phyloP scores from a whole-genome alignment of 768 basidiomycete genomes.

The Leccinum imitatum region DNA sequence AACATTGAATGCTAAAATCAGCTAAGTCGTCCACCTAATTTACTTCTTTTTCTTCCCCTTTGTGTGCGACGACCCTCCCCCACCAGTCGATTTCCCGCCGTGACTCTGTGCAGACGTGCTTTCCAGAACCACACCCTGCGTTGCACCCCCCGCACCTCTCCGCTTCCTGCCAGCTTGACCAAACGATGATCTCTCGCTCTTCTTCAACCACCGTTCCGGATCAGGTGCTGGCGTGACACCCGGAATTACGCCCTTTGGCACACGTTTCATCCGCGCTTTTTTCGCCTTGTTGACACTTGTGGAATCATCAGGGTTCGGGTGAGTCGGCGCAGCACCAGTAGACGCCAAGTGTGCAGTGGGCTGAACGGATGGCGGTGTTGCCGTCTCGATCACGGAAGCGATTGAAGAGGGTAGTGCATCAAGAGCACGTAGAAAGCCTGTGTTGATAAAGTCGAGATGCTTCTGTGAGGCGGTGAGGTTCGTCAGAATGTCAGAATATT shows the following conservation, averaged over 20 bases:
- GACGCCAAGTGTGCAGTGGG: constrained; percentile 27
- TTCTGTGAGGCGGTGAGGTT: constrained; percentile 81
- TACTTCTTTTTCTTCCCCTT: constrained; percentile 75
- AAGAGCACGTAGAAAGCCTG: constrained; percentile 64
- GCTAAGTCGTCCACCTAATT: constrained; percentile 27
- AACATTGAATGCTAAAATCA: constrained; percentile 16
- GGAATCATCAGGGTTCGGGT: constrained; percentile 35
- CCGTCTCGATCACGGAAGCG: constrained; percentile 55
- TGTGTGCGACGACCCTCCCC: constrained; percentile 36
- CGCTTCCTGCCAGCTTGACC: constrained; percentile 50
- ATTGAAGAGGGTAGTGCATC: constrained; percentile 55
- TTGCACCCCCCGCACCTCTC: constrained; percentile 60
- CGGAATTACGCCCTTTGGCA: constrained; percentile 73
- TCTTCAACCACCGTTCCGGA: constrained; percentile 88
- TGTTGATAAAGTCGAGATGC: constrained; percentile 82
- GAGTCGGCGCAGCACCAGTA: constrained; percentile 25
- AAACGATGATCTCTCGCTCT: constrained; percentile 70
- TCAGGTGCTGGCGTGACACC: constrained; percentile 83
- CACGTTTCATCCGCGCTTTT: constrained; percentile 61
- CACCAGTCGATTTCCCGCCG: constrained; percentile 36
- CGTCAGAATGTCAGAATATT: constrained; percentile 82
- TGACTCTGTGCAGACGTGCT: constrained; percentile 22
- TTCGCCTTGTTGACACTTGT: constrained; percentile 38
- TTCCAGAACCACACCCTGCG: constrained; percentile 55
- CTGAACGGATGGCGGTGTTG: constrained; percentile 54